Evolutionary conservation across 805 yeast species (phyloP).

Genomic region (Wickerhamia fluorescens): DNA sequence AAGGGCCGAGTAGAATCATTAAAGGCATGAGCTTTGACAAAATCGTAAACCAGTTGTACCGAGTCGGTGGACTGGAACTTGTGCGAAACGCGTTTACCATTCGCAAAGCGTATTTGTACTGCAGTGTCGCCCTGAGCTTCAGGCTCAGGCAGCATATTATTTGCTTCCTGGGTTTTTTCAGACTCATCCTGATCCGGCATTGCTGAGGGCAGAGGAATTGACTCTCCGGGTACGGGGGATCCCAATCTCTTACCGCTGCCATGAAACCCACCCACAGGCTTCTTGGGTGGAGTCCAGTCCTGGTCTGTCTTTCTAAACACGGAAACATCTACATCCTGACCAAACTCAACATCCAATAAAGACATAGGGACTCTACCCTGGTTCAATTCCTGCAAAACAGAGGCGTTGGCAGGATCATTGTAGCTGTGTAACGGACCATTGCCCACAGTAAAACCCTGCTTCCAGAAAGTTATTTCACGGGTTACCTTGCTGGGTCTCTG

Average conservation of each 20-base stretch:
- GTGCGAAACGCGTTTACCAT: conserved; percentile 63
- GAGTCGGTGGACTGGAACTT: conserved; percentile 60
- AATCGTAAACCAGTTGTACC: conserved; percentile 60
- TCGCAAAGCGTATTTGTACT: conserved; percentile 79
- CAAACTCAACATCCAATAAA: conserved; percentile 73
- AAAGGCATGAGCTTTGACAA: conserved; percentile 42
- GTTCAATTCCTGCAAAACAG: conserved; percentile 71
- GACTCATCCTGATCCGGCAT: conserved; percentile 9
- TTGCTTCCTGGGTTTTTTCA: conserved; percentile 5
- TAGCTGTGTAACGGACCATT: conserved; percentile 82
- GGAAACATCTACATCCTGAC: conserved; percentile 89
- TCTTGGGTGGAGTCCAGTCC: conserved; percentile 66
- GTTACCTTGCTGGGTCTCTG: conserved; percentile 44
- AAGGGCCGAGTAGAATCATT: conserved; percentile 49
- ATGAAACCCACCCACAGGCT: conserved; percentile 54
- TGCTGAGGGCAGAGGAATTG: conserved; percentile 11
- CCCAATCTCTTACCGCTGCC: conserved; percentile 87
- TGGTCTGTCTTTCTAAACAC: conserved; percentile 80
- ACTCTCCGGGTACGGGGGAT: conserved; percentile 78
- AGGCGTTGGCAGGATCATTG: conserved; percentile 87
- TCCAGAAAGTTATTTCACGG: conserved; percentile 90
- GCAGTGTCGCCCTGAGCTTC: conserved; percentile 55
- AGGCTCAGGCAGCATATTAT: conserved; percentile 3
- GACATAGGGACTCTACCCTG: conserved; percentile 88
- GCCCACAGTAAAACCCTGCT: conserved; percentile 91